phyloP scores from a whole-genome alignment of 441 rosid genomes.

The Corymbia calophylla region DNA sequence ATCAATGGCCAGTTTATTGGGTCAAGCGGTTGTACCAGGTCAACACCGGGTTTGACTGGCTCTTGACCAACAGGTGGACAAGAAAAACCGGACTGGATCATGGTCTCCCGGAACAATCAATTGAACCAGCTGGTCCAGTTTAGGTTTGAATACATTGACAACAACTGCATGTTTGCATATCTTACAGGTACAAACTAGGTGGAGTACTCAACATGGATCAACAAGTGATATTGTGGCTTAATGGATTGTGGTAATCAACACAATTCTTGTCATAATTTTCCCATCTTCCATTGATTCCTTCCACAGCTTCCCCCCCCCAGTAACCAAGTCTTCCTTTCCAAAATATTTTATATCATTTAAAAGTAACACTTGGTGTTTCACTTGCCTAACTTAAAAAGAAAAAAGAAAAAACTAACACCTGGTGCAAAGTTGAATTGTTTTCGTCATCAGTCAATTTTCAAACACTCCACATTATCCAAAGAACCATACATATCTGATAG shows the following conservation, averaged over 20 bases:
- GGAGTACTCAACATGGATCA: not conserved
- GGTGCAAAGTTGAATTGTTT: not conserved
- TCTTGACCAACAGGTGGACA: not conserved
- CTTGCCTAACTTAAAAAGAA: not conserved
- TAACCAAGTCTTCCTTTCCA: not conserved
- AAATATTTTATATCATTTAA: not conserved
- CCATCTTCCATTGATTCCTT: not conserved
- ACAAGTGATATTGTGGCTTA: not conserved
- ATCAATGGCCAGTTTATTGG: not conserved
- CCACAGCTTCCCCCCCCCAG: not conserved
- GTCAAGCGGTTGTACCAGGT: not conserved
- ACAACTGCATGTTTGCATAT: not conserved
- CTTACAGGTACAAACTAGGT: not conserved
- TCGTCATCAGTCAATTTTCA: not conserved
- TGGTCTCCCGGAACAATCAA: not conserved
- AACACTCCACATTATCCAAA: not conserved
- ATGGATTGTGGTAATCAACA: not conserved
- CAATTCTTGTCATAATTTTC: not conserved
- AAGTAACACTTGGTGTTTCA: not conserved
- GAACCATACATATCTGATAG: not conserved
- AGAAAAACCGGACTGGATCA: not conserved
- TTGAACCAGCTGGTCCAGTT: not conserved
- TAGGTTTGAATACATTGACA: not conserved
- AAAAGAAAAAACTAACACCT: not conserved
- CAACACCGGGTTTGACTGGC: accelerated